These are phyloP conservation scores for Sugiyamaella lignohabitans DNA, from an alignment of 805 yeast species.

Conservation along the genomic window DNA sequence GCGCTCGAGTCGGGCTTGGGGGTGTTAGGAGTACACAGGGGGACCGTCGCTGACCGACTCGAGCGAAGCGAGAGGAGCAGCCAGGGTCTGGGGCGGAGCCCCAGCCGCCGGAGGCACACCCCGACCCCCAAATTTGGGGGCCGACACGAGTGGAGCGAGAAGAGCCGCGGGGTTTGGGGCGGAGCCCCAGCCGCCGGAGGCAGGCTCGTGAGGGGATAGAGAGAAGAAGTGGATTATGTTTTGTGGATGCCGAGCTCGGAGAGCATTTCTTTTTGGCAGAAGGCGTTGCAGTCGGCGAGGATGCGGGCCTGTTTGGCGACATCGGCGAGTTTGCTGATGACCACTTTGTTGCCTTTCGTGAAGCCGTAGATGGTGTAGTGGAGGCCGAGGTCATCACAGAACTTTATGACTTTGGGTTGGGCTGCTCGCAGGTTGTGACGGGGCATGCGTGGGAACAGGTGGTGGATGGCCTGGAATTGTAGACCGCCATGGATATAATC, in stretches of 20 bases:
- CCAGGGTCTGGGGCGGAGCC: no score
- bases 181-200: neutral
- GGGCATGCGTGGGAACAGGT: slow-evolving; percentile 82
- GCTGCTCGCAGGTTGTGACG: slow-evolving; percentile 76
- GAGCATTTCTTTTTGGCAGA: slow-evolving; percentile 46
- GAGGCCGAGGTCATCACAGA: slow-evolving; percentile 71
- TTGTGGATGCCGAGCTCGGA: neutral
- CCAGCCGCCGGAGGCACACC: no score
- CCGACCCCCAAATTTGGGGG: no score
- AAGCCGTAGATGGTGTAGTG: slow-evolving; percentile 82
- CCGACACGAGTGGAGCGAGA: no score
- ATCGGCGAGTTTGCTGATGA: slow-evolving; percentile 61
- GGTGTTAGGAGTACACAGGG: no score
- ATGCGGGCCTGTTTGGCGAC: slow-evolving; percentile 75
- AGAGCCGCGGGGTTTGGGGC: no score
- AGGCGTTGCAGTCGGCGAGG: slow-evolving; percentile 63
- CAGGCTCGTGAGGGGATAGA: neutral
- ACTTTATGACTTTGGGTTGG: slow-evolving; percentile 64
- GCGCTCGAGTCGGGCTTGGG: no score
- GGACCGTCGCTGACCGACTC: no score
- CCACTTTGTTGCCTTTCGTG: slow-evolving; percentile 66
- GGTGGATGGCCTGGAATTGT: slow-evolving; percentile 88
- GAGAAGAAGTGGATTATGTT: neutral
- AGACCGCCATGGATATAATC: slow-evolving; percentile 89
- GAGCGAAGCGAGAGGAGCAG: no score